Conservation (phyloP, 257 asterid species). For the Przewalskia tangutica region DNA sequence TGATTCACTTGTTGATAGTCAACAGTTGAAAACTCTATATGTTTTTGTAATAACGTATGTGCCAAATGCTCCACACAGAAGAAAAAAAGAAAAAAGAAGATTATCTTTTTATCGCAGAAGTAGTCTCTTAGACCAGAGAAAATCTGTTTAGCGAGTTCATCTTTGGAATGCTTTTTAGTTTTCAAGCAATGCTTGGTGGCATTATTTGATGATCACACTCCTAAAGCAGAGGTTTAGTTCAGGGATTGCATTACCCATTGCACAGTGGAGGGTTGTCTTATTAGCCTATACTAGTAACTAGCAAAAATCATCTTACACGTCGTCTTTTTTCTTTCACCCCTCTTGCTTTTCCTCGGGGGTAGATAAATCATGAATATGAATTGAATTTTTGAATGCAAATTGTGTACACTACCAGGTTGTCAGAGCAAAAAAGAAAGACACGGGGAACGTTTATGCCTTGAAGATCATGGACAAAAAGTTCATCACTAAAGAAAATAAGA, state of each 20-base stretch:
- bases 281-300: not conserved
- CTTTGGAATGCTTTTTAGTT: not conserved
- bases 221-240: not conserved
- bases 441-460: slow-evolving; percentile 78
- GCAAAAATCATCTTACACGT: not conserved
- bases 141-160: not conserved
- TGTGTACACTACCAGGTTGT: slow-evolving; percentile 53
- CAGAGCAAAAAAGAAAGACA: slow-evolving; percentile 91
- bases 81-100: not conserved
- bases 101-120: not conserved
- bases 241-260: not conserved
- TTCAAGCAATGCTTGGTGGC: not conserved
- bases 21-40: not conserved
- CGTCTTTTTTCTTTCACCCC: not conserved
- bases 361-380: not conserved
- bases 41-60: not conserved
- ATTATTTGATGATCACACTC: not conserved
- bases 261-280: not conserved
- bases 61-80: not conserved
- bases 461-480: slow-evolving; percentile 97
- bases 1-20: not conserved
- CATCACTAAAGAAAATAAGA: slow-evolving; percentile 95
- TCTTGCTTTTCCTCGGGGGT: not conserved
- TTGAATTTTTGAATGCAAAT: not conserved
- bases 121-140: not conserved